Evolutionary conservation across 257 asterid species (phyloP), one percentile per base, ranked within the genome.

Genomic region (Ophiorrhiza pumila): DNA sequence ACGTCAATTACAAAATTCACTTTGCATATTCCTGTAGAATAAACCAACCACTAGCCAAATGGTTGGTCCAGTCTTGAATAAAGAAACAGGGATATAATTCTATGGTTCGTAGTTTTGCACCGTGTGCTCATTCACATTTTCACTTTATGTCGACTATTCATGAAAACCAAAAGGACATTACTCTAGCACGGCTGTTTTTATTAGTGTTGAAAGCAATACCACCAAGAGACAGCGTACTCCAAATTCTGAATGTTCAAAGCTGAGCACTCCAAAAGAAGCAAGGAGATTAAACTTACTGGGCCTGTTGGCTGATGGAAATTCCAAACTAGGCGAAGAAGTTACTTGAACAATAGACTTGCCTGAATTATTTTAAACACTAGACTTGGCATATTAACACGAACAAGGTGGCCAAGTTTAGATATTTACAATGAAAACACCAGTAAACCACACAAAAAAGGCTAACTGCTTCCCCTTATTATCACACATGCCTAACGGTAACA

Each of bases 401-500:
- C 67, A 52, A 59, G 57, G 1, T 25, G 27, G 23, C 25, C 22
- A 34, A 13, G 22, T 10, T 29, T 18, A 41, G 7, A 71, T 69
- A 87, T 88, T 76, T 85, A 84, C 90, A 89, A 22, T 62, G 37
- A 52, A 34, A 60, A 60, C 37, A 78, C 74, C 73, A 77, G 71
- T 72, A 71, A 77, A 74, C 74, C 59, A 80, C 76, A 78, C 78
- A 22, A n/a, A 60, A 47, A 83, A 65, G 79, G 80, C 71, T 86
- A 74, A 64, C 65, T 55, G 18, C 55, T 73, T 23, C 78, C 77
- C 76, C 82, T 86, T 83, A 86, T 85, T 84, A 69, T 78, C 81
- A 79, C 80, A 74, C 82, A 71, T 43, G 42, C 75, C 31, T 35
- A 67, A 29, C 15, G 37, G 65, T 25, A 57, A 66, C n/a, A 50